phyloP scores from a whole-genome alignment of 306 rosid species.

The Crotalaria pallida region DNA sequence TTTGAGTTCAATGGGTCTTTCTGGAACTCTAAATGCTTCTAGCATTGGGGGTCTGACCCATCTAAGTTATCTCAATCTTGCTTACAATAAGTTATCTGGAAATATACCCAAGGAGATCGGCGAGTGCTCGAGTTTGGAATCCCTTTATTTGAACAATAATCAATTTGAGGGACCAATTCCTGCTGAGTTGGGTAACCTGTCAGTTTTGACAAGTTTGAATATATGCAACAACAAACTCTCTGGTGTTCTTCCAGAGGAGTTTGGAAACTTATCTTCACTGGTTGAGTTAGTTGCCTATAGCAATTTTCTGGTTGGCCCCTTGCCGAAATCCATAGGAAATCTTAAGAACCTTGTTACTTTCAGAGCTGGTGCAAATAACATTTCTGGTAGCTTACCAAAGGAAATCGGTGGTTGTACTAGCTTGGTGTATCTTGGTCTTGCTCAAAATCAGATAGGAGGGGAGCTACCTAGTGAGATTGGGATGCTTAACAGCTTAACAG shows the following conservation, averaged over 20 bases:
- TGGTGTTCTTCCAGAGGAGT: conserved; percentile 62
- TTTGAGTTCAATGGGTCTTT: conserved; percentile 57
- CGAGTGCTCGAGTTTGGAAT: conserved; percentile 48
- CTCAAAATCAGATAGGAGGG: conserved; percentile 76
- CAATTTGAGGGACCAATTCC: conserved; percentile 66
- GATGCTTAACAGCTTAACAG: conserved; percentile 58
- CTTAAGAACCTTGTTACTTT: conserved; percentile 56
- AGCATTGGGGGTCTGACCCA: conserved; percentile 54
- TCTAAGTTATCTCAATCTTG: conserved; percentile 54
- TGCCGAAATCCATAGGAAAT: conserved; percentile 78
- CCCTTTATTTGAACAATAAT: conserved; percentile 63
- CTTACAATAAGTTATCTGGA: conserved; percentile 53
- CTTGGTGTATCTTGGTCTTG: conserved; percentile 74
- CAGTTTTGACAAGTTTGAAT: conserved; percentile 53
- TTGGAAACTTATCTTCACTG: conserved; percentile 66
- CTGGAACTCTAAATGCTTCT: conserved; percentile 54
- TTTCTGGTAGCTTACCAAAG: conserved; percentile 72
- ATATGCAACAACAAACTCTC: conserved; percentile 70
- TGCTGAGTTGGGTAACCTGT: conserved; percentile 53
- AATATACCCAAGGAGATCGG: conserved; percentile 71
- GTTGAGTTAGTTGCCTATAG: conserved; percentile 74
- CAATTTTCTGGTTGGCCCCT: conserved; percentile 68
- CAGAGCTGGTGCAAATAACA: conserved; percentile 81
- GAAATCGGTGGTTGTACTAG: conserved; percentile 69
- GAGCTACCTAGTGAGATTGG: conserved; percentile 76